Percentiles rank a stretch among this genome's conserved stretches.
Conservation (phyloP, 2,329 filamentous ascomycete genomes). For the Arthrinium puccinioides region DNA sequence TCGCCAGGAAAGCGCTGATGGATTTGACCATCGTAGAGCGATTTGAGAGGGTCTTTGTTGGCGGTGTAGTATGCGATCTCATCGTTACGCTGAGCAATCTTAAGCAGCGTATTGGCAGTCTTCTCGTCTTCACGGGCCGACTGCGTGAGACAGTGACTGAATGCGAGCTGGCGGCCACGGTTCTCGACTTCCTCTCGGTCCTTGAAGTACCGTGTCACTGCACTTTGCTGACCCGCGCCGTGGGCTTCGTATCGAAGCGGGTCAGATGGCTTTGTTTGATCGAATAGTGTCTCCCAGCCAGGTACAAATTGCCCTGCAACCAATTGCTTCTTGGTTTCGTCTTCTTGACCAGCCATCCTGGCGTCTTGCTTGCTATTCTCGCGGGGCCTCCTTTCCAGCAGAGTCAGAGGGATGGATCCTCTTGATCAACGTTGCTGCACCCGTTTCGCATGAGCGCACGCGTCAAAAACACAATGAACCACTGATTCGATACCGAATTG, state of each 20-base stretch:
- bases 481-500: no score
- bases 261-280: not conserved
- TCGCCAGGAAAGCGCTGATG: constrained; percentile 42
- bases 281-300: not conserved
- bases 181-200: constrained; percentile 3
- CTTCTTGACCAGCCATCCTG: no score
- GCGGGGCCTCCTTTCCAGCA: no score
- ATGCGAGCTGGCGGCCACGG: constrained; percentile 1
- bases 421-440: no score
- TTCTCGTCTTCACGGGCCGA: constrained; percentile 5
- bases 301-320: not conserved
- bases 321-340: no score
- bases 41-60: constrained; percentile 1
- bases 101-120: constrained; percentile 6
- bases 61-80: constrained; percentile 11
- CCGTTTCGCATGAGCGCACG: no score
- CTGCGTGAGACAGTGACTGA: constrained; percentile 4
- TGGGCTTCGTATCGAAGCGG: not conserved
- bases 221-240: not conserved
- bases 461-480: no score
- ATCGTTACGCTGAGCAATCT: constrained; percentile 7
- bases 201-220: no score
- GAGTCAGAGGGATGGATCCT: no score
- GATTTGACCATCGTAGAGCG: constrained; percentile 25
- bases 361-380: no score